phyloP scores from a whole-genome alignment of 495 filamentous ascomycete species.

The Terfezia claveryi region DNA sequence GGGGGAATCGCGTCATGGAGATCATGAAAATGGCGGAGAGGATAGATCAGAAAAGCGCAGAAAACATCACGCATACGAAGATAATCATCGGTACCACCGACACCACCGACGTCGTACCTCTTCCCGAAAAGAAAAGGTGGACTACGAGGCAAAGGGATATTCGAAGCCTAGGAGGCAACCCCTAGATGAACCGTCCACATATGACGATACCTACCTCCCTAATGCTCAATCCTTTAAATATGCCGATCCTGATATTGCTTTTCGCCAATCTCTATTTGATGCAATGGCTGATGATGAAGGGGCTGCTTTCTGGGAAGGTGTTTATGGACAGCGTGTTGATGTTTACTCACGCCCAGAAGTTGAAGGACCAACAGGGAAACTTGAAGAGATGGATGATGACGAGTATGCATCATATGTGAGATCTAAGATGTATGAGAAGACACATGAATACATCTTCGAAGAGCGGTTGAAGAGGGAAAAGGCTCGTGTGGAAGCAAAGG shows the following conservation, averaged over 20 bases:
- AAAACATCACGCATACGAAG: neutral
- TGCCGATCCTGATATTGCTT: slow-evolving; percentile 42
- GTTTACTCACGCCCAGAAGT: slow-evolving; percentile 29
- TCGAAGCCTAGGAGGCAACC: neutral
- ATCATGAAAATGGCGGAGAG: too few relatives aligned
- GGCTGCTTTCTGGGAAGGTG: slow-evolving; percentile 77
- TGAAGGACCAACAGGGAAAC: slow-evolving; percentile 25
- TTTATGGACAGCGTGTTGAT: slow-evolving; percentile 85
- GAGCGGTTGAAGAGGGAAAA: slow-evolving; percentile 42
- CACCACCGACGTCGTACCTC: neutral
- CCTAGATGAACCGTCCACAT: slow-evolving; percentile 22
- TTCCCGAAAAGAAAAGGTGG: slow-evolving; percentile 4
- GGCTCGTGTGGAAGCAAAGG: slow-evolving; percentile 27
- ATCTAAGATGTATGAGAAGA: slow-evolving; percentile 81
- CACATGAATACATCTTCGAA: slow-evolving; percentile 38
- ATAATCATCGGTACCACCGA: slow-evolving; percentile 1
- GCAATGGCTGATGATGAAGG: slow-evolving; percentile 98
- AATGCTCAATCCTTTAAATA: slow-evolving; percentile 22
- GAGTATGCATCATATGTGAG: slow-evolving; percentile 75
- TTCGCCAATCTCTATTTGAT: slow-evolving; percentile 92
- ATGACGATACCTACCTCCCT: slow-evolving; percentile 31
- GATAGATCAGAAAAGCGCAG: neutral
- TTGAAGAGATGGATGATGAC: slow-evolving; percentile 77
- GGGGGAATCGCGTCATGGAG: too few relatives aligned
- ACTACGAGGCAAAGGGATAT: neutral